Evolutionary conservation across 352 stramenopile genomes (phyloP), one percentile per base, ranked within the genome.

Genomic region (Globisporangium sylvaticum): DNA sequence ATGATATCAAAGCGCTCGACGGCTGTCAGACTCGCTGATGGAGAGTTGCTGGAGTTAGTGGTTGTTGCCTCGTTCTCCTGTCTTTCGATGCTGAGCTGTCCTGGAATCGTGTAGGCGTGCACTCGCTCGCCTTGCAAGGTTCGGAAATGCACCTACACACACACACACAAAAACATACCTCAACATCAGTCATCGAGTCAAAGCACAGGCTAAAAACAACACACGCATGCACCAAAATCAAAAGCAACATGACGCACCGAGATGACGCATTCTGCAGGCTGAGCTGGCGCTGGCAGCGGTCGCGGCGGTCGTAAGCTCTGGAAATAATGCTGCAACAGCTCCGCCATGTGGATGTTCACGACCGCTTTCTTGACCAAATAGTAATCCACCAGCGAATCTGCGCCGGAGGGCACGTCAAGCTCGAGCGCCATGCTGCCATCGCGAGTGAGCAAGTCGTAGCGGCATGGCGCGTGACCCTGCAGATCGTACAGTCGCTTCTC

Each of bases 311-410:
- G 76, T 6, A 88, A 44, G 10, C 65, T 74, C 7, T 66, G 69
- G 27, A 88, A 78, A 42, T 76, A 74, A 3, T 66, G 72, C 60
- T 86, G 76, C 9, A 87, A 32, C 1, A 91, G 64, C 62, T 91
- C 83, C 59, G 78, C 62, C 62, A 86, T 67, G 20, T 81, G 74
- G 48, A 91, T 59, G 4, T 52, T 72, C 50, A 87, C 71, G 1
- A 69, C 48, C 0, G 64, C 74, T 34, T 77, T 71, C 72, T 87
- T 88, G 52, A 89, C 78, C 48, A 89, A 67, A 39, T 81, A 91
- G 65, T 87, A 89, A 65, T 89, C 80, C 61, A 77, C 77, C 52
- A 81, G 70, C 44, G 80, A 75, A 59, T 91, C 79, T 9, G 77
- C 78, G 0, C 79, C 73, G 0, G 66, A 29, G 1, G 83, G 83